A percentile compares a stretch with the other conserved stretches of the same genome.
These are phyloP conservation scores for Fragilariopsis cylindrus DNA, from an alignment of 108 stramenopile species.

Conservation along the genomic window DNA sequence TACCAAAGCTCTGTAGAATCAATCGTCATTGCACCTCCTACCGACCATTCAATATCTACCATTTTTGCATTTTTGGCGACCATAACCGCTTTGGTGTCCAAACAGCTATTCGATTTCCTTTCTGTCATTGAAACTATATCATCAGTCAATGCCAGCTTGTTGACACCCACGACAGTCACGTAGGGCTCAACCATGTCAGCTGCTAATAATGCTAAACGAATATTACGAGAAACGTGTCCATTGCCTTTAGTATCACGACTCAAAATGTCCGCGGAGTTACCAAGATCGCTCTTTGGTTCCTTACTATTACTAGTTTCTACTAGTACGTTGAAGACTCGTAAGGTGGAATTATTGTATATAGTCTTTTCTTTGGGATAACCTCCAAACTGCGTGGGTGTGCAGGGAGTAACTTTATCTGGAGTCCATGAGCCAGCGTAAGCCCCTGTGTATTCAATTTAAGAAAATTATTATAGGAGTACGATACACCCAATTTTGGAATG, in stretches of 20 bases:
- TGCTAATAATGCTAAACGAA: conserved; percentile 79
- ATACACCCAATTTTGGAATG: background rate
- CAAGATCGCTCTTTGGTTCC: conserved; percentile 61
- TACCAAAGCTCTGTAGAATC: conserved; percentile 71
- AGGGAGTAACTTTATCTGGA: conserved; percentile 59
- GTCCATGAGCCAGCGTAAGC: conserved; percentile 94
- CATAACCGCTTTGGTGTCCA: conserved; percentile 23
- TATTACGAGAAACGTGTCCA: conserved; percentile 87
- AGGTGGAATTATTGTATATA: conserved; percentile 74
- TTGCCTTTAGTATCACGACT: conserved; percentile 53
- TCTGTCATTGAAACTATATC: conserved; percentile 52
- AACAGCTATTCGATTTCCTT: conserved; percentile 16
- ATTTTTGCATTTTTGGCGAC: conserved; percentile 28
- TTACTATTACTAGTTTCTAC: conserved; percentile 86
- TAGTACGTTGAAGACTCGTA: conserved; percentile 90
- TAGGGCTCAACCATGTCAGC: conserved; percentile 93
- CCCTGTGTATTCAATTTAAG: conserved; percentile 54
- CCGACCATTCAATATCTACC: conserved; percentile 64
- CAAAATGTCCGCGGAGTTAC: conserved; percentile 59
- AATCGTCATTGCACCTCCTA: conserved; percentile 82
- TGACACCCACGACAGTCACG: conserved; percentile 57
- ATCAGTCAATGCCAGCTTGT: conserved; percentile 50
- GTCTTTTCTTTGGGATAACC: conserved; percentile 65
- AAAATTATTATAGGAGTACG: too few species aligned
- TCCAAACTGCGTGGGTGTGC: conserved; percentile 66